Evolutionary conservation across 306 rosid genomes (phyloP).

Genomic region (Leucaena leucocephala): DNA sequence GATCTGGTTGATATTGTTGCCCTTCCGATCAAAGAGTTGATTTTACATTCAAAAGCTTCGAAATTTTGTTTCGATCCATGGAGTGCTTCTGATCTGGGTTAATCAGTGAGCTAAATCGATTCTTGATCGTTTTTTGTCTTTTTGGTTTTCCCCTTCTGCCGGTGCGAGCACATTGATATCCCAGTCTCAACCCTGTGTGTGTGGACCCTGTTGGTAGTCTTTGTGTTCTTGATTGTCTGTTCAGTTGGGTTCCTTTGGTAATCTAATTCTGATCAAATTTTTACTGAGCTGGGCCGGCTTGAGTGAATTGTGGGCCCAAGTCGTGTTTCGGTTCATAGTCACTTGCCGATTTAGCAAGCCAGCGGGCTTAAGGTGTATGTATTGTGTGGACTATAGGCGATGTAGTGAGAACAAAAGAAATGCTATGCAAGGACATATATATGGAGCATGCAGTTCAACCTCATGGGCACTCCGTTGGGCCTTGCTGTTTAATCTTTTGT

Average conservation of each 20-base stretch:
- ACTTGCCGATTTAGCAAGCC: constrained; percentile 8
- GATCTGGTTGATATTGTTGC: constrained; percentile 9
- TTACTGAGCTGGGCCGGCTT: constrained; percentile 32
- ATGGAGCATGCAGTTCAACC: neutral
- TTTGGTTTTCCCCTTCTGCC: neutral
- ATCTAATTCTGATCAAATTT: neutral
- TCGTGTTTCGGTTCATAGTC: constrained; percentile 3
- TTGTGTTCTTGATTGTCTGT: constrained; percentile 28
- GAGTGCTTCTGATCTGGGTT: constrained; percentile 47
- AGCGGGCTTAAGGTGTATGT: neutral
- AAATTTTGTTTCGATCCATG: neutral
- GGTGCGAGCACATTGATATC: constrained; percentile 17
- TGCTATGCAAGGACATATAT: neutral
- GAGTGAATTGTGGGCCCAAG: constrained; percentile 46
- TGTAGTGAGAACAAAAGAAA: neutral
- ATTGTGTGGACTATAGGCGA: neutral
- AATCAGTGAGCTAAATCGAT: constrained; percentile 32
- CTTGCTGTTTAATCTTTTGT: neutral
- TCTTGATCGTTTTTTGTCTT: neutral
- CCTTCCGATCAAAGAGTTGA: neutral
- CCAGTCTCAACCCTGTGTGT: constrained; percentile 34
- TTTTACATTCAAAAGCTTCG: neutral
- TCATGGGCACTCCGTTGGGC: constrained; percentile 20
- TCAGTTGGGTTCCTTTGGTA: constrained; percentile 26
- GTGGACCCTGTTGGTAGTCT: constrained; percentile 31